Conservation (phyloP, 305 asterid genomes). For the Rubia tinctorum region DNA sequence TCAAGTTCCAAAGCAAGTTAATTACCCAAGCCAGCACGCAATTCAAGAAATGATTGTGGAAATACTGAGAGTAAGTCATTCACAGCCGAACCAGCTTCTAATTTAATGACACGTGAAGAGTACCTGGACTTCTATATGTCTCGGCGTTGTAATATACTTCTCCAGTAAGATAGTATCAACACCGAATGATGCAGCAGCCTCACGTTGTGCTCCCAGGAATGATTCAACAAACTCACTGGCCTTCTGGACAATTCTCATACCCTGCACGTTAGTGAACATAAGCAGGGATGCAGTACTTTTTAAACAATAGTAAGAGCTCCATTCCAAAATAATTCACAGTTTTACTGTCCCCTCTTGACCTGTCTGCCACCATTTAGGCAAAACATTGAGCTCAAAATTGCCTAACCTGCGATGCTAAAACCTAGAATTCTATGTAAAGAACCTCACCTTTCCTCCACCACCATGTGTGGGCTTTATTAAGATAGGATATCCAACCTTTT, state of each 20-base stretch:
- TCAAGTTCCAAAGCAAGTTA: neutral
- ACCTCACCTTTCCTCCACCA: conserved; percentile 89
- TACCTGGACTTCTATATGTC: conserved; percentile 99
- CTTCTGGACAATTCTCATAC: conserved; percentile 90
- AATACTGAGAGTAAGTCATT: neutral
- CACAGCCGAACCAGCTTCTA: neutral
- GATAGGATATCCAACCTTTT: conserved; percentile 90
- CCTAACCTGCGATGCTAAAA: neutral
- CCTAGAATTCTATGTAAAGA: neutral
- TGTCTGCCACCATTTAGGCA: neutral
- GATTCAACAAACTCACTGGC: conserved; percentile 81
- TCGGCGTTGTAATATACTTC: conserved; percentile 89
- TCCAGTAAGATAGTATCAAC: conserved; percentile 80
- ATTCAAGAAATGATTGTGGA: neutral
- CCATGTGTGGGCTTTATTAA: conserved; percentile 98
- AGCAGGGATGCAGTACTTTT: neutral
- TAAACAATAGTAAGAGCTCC: neutral
- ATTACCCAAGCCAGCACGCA: neutral
- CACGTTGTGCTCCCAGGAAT: conserved; percentile 94
- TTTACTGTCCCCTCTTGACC: neutral
- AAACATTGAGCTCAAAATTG: neutral
- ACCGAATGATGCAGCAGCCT: conserved; percentile 99
- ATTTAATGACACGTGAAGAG: conserved; percentile 11
- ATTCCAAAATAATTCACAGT: neutral
- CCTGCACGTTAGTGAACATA: conserved; percentile 39